These are phyloP conservation scores for Microsporum ferrugineum DNA, from an alignment of 2,329 filamentous ascomycete genomes.

Conservation along the genomic window DNA sequence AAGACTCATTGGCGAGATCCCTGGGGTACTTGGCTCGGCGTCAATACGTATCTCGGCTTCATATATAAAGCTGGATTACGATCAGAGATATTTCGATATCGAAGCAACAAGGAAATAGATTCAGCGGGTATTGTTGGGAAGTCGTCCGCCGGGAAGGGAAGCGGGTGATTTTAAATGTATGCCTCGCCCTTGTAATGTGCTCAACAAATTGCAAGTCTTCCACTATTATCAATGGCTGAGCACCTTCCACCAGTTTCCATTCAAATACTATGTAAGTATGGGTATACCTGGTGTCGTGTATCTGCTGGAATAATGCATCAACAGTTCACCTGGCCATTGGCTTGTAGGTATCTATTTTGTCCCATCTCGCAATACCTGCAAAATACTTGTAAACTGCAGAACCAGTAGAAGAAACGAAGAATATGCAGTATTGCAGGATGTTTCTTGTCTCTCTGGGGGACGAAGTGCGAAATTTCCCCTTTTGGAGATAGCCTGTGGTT, in stretches of 20 bases:
- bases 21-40: conserved; percentile 54
- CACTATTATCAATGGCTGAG: conserved; percentile 85
- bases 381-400: conserved; percentile 44
- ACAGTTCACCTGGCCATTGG: too few species aligned
- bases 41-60: conserved; percentile 60
- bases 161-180: conserved; percentile 84
- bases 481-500: too few species aligned
- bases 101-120: conserved; percentile 67
- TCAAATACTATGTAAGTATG: conserved; percentile 47
- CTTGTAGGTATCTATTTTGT: too few species aligned
- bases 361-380: conserved; percentile 44
- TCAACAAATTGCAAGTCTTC: conserved; percentile 80
- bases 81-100: conserved; percentile 72
- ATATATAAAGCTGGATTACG: conserved; percentile 72
- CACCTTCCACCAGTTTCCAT: conserved; percentile 64
- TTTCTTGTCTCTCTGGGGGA: too few species aligned
- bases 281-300: too few species aligned
- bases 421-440: too few species aligned
- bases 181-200: conserved; percentile 64
- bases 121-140: conserved; percentile 86
- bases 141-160: conserved; percentile 75
- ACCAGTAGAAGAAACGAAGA: too few species aligned
- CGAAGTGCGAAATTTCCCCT: too few species aligned
- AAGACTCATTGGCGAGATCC: conserved; percentile 24
- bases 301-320: too few species aligned